Evolutionary conservation across 768 basidiomycete species (phyloP), one percentile per base, ranked within the genome.

Genomic region (Serpula lacrymans): DNA sequence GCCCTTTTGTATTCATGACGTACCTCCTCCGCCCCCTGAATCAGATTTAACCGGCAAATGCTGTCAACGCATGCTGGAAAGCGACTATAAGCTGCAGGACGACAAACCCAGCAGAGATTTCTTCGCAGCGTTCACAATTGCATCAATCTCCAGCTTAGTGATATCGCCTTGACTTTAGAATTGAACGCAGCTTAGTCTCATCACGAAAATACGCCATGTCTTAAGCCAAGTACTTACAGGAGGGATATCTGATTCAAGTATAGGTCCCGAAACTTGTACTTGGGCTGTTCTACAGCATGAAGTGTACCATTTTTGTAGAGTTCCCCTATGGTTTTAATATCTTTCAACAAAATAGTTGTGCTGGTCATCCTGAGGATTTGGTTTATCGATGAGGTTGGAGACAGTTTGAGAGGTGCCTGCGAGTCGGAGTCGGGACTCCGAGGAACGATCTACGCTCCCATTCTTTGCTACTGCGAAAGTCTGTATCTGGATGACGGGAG

Each of bases 81-180:
- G n/a, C n/a, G n/a, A n/a, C n/a, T n/a, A 9, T n/a, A 23, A 13
- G 10, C 27, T 18, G 29, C 12, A 16, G 7, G 36, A 16, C 2
- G 34, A 39, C 50, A 41, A 29, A 87, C 88, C 88, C 34, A 83
- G 65, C 25, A 92, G 65, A 35, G 75, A 74, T 33, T 68, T 69
- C 53, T 91, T 91, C 5, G 88, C 89, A 10, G 89, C 89, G 52
- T 90, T 91, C 21, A 91, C 88, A 41, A 91, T 82, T 0, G 78
- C 66, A 55, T 89, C 88, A 9, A 85, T 64, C 37, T 80, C 69
- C 16, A 91, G 56, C 41, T 68, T 65, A 2, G 88, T 90, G 42
- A 92, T 89, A 59, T 90, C 84, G 18, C 85, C 86, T 54, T 85
- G 80, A 52, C 88, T 89, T 51, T 28, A 12, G 28, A 20, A 17